Evolutionary conservation across 2,329 filamentous ascomycete genomes (phyloP).

Genomic region (Tolypocladium sp.): DNA sequence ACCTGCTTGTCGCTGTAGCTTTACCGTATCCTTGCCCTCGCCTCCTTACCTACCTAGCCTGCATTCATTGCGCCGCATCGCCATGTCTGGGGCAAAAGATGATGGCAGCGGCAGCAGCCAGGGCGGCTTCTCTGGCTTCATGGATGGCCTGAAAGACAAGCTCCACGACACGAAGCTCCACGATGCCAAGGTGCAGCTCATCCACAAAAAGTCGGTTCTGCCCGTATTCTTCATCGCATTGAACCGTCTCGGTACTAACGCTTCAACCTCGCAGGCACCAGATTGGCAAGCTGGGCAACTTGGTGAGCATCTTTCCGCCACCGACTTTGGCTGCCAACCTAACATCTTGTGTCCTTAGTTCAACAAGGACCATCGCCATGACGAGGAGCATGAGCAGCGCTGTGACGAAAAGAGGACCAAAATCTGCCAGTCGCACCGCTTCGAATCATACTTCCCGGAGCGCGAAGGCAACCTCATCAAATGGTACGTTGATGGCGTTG

Average conservation of each 20-base stretch:
- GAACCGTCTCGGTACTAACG: background rate
- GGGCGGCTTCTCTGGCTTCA: slow-evolving; percentile 23
- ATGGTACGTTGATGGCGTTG: slow-evolving; percentile 93
- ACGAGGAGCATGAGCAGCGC: slow-evolving; percentile 79
- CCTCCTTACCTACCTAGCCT: background rate
- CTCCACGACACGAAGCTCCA: slow-evolving; percentile 43
- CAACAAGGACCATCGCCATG: slow-evolving; percentile 84
- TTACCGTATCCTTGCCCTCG: slow-evolving; percentile 1
- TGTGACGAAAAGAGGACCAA: slow-evolving; percentile 72
- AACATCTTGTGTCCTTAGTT: slow-evolving; percentile 34
- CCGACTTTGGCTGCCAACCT: background rate
- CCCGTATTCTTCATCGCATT: background rate
- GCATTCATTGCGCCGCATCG: background rate
- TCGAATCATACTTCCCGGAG: slow-evolving; percentile 84
- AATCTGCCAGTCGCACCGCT: slow-evolving; percentile 68
- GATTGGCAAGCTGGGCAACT: slow-evolving; percentile 53
- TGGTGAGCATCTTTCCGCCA: slow-evolving; percentile 30
- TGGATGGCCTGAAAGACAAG: slow-evolving; percentile 46
- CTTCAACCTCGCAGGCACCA: slow-evolving; percentile 29
- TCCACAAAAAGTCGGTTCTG: slow-evolving; percentile 47
- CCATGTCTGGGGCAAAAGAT: slow-evolving; percentile 17
- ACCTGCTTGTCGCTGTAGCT: background rate
- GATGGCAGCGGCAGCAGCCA: slow-evolving; percentile 1
- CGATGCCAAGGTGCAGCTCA: slow-evolving; percentile 46
- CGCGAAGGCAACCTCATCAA: slow-evolving; percentile 80